phyloP scores from a whole-genome alignment of 2,329 filamentous ascomycete genomes.

The Monascus ruber region DNA sequence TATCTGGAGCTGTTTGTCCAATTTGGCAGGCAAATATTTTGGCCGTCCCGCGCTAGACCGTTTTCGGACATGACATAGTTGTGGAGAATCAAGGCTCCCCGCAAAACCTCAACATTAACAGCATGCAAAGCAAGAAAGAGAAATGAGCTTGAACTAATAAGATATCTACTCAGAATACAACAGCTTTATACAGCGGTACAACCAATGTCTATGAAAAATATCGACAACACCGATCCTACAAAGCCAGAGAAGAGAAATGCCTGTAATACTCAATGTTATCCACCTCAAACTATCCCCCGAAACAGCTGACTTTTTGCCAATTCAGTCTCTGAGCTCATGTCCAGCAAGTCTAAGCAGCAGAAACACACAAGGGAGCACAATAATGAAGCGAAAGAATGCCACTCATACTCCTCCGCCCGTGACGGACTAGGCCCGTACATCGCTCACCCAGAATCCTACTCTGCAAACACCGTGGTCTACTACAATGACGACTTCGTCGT shows the following conservation, averaged over 20 bases:
- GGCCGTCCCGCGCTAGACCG: no score
- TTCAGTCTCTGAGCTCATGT: constrained; percentile 45
- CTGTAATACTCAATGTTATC: constrained; percentile 13
- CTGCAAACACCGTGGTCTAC: constrained; percentile 50
- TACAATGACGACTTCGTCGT: constrained; percentile 59
- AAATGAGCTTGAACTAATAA: no score
- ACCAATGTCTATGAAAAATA: not conserved
- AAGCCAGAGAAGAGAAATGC: constrained; percentile 25
- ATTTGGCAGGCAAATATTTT: no score
- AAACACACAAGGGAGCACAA: constrained; percentile 8
- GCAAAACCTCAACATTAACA: no score
- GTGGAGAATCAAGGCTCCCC: no score
- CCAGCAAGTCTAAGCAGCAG: constrained; percentile 35
- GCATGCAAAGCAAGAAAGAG: no score
- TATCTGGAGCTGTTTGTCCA: no score
- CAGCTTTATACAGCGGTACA: no score
- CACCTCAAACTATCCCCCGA: not conserved
- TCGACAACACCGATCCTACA: constrained; percentile 1
- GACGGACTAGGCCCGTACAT: constrained; percentile 59
- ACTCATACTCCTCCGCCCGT: constrained; percentile 26
- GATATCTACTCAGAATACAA: no score
- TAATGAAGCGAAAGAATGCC: no score
- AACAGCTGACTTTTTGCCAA: constrained; percentile 1
- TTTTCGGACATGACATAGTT: no score
- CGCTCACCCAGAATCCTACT: constrained; percentile 48